Evolutionary conservation across 2,329 filamentous ascomycete species (phyloP).

Genomic region (Chaetomium strumarium): DNA sequence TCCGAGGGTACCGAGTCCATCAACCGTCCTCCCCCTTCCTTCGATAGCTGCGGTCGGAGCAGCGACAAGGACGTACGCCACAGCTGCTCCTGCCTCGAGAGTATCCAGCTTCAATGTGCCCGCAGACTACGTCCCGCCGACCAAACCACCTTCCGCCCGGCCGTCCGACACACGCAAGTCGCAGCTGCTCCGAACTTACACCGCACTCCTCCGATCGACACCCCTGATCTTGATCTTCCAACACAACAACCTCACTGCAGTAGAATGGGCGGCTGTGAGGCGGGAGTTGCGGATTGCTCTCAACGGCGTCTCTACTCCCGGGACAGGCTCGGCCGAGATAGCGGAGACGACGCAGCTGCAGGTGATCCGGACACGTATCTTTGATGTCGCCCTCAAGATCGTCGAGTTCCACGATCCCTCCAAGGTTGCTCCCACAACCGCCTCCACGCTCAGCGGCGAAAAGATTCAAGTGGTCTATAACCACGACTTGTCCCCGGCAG

Average conservation of each 20-base stretch:
- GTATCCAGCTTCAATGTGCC: slow-evolving; percentile 32
- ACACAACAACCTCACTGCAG: slow-evolving; percentile 62
- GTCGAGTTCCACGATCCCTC: slow-evolving; percentile 72
- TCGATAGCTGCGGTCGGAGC: slow-evolving; percentile 10
- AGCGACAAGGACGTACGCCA: slow-evolving; percentile 26
- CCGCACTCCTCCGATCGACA: slow-evolving; percentile 77
- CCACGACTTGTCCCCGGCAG: slow-evolving; percentile 50
- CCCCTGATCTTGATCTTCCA: slow-evolving; percentile 81
- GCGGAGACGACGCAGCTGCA: slow-evolving; percentile 66
- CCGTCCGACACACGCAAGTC: slow-evolving; percentile 83
- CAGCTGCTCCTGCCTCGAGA: slow-evolving; percentile 10
- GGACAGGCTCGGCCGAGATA: slow-evolving; percentile 39
- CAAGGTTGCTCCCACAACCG: slow-evolving; percentile 28
- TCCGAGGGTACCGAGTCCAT: slow-evolving; percentile 12
- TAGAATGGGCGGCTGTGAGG: slow-evolving; percentile 68
- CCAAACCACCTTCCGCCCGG: slow-evolving; percentile 83
- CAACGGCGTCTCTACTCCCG: slow-evolving; percentile 34
- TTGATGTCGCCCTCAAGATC: slow-evolving; percentile 76
- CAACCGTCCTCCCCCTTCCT: slow-evolving; percentile 15
- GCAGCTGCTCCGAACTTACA: slow-evolving; percentile 80
- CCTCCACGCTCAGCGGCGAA: slow-evolving; percentile 29
- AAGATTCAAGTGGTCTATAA: slow-evolving; percentile 33
- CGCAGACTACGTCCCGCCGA: slow-evolving; percentile 52
- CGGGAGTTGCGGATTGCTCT: slow-evolving; percentile 56
- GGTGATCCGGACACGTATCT: slow-evolving; percentile 83